Conservation (phyloP, 192 early-diverging fungal genomes). For the Coemansia sp. region DNA sequence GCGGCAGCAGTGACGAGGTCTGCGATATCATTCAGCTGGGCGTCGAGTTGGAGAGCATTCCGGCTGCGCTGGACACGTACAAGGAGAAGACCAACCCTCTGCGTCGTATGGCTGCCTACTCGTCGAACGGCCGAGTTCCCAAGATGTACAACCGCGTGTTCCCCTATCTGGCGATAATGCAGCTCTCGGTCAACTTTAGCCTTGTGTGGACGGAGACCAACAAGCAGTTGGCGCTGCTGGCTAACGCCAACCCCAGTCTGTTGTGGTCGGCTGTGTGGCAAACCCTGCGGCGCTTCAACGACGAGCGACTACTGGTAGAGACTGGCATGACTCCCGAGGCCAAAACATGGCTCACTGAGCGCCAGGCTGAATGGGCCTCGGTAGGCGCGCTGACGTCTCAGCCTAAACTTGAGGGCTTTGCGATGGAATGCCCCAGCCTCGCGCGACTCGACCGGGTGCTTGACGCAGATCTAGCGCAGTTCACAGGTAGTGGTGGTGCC, state of each 20-base stretch:
- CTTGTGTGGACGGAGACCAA: slow-evolving; percentile 81
- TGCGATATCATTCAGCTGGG: slow-evolving; percentile 59
- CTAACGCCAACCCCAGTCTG: slow-evolving; percentile 53
- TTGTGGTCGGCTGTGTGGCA: slow-evolving; percentile 65
- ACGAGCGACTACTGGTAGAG: slow-evolving; percentile 59
- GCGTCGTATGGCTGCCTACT: slow-evolving; percentile 66
- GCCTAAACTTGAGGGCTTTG: slow-evolving; percentile 39
- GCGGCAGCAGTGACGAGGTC: slow-evolving; percentile 28
- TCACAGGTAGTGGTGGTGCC: neutral
- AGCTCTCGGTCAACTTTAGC: slow-evolving; percentile 79
- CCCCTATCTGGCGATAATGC: slow-evolving; percentile 61
- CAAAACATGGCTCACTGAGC: slow-evolving; percentile 21
- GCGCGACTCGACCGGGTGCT: slow-evolving; percentile 29
- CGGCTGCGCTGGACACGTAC: slow-evolving; percentile 60
- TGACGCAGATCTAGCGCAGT: slow-evolving; percentile 7
- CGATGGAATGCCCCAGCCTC: slow-evolving; percentile 37
- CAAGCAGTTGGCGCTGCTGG: slow-evolving; percentile 56
- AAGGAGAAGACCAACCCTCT: slow-evolving; percentile 82
- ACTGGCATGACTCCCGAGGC: slow-evolving; percentile 43
- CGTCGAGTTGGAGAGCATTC: slow-evolving; percentile 61
- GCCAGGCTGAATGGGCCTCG: slow-evolving; percentile 11
- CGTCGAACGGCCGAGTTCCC: slow-evolving; percentile 63
- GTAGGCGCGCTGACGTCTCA: slow-evolving; percentile 8
- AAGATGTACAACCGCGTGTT: slow-evolving; percentile 70
- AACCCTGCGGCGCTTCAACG: slow-evolving; percentile 59